Percentiles rank a stretch among this genome's conserved stretches.
phyloP scores from a whole-genome alignment of 139 green algal genomes.

The Coelastrella sp. region DNA sequence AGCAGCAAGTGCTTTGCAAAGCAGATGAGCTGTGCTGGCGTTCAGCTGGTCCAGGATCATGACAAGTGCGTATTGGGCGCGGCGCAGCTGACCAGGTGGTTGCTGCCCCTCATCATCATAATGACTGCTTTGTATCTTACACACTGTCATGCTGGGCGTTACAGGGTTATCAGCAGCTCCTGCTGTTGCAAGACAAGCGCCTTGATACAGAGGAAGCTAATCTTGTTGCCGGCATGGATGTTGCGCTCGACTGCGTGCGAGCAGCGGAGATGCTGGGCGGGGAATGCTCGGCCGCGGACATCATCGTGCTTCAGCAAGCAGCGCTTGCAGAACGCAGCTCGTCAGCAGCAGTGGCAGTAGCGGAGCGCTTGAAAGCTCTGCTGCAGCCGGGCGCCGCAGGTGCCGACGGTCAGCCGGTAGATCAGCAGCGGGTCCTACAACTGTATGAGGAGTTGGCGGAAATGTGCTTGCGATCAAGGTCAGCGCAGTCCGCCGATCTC shows the following conservation, averaged over 20 bases:
- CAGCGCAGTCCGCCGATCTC: neutral
- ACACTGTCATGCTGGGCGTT: too few species aligned
- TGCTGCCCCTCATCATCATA: too few species aligned
- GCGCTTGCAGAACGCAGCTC: constrained; percentile 6
- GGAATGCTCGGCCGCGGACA: neutral
- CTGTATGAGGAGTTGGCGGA: constrained; percentile 28
- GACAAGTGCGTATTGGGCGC: too few species aligned
- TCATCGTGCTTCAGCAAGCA: neutral
- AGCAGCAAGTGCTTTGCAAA: neutral
- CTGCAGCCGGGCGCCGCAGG: neutral
- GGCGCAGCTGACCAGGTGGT: too few species aligned
- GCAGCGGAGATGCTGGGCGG: constrained; percentile 29
- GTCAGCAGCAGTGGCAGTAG: constrained; percentile 8
- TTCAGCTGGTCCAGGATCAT: too few species aligned
- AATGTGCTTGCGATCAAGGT: constrained; percentile 21
- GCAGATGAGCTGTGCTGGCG: too few species aligned
- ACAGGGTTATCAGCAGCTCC: constrained; percentile 34
- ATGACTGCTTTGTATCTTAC: too few species aligned
- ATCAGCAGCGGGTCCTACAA: neutral
- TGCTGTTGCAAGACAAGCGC: constrained; percentile 7
- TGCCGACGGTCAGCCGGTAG: neutral
- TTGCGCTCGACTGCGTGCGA: constrained; percentile 22
- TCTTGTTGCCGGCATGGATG: constrained; percentile 31
- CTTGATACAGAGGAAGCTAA: constrained; percentile 40
- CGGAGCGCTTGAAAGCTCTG: constrained; percentile 2